phyloP scores from a whole-genome alignment of 306 rosid genomes.

The Abrus precatorius region DNA sequence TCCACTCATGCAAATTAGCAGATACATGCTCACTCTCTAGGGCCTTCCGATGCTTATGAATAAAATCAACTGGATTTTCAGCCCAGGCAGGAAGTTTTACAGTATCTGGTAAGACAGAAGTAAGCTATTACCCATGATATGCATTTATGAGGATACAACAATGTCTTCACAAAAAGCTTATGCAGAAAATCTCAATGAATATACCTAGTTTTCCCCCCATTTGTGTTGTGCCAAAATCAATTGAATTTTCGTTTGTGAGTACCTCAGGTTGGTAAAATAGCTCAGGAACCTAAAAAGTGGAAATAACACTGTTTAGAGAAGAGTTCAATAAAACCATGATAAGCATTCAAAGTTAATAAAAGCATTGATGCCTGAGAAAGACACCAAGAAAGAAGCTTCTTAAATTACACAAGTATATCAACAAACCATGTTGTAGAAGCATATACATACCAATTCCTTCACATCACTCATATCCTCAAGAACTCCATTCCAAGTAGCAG shows the following conservation, averaged over 20 bases:
- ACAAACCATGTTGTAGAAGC: constrained; percentile 29
- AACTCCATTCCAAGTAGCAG: constrained; percentile 96
- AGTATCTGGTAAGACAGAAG: constrained; percentile 66
- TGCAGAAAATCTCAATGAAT: constrained; percentile 46
- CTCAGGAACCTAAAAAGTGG: constrained; percentile 85
- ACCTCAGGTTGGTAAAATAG: constrained; percentile 94
- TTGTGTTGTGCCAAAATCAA: constrained; percentile 97
- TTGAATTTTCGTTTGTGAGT: constrained; percentile 89
- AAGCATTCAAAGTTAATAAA: constrained; percentile 42
- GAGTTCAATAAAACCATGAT: constrained; percentile 42
- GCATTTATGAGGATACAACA: constrained; percentile 36
- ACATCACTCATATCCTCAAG: constrained; percentile 99
- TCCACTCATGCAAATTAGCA: constrained; percentile 97
- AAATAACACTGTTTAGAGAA: constrained; percentile 22
- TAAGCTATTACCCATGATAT: constrained; percentile 45
- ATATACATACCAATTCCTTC: constrained; percentile 88
- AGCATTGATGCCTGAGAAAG: constrained; percentile 10
- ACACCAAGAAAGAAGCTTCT: constrained; percentile 28
- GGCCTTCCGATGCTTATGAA: constrained; percentile 96
- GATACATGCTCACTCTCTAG: constrained; percentile 96
- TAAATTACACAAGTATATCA: constrained; percentile 29
- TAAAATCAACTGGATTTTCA: constrained; percentile 86
- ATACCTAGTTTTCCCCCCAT: constrained; percentile 92
- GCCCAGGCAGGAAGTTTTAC: constrained; percentile 98
- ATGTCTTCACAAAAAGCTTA: constrained; percentile 13